A percentile compares a stretch with the other conserved stretches of the same genome.
phyloP scores from a whole-genome alignment of 164 flowering plant species.

The Tetrastigma voinierianum region DNA sequence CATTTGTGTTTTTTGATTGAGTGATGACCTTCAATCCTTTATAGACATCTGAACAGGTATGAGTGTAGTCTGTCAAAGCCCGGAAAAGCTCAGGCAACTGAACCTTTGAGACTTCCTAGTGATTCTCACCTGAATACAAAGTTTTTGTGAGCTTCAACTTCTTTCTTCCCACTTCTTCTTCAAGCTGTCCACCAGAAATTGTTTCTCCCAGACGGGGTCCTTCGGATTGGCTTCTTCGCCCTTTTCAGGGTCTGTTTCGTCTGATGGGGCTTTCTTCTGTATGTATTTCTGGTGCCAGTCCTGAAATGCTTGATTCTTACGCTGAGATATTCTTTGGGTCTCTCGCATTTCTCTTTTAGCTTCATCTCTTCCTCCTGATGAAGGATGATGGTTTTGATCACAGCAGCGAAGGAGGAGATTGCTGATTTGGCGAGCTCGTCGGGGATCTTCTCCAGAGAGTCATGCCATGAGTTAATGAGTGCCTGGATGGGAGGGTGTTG shows the following conservation, averaged over 20 bases:
- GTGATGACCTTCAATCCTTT: constrained; percentile 43
- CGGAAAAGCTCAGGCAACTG: constrained; percentile 84
- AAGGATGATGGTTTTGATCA: constrained; percentile 50
- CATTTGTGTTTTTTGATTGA: constrained; percentile 25
- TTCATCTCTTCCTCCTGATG: constrained; percentile 81
- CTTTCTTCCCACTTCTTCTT: constrained; percentile 77
- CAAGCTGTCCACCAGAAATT: constrained; percentile 56
- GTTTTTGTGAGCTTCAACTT: constrained; percentile 58
- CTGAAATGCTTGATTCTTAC: constrained; percentile 55
- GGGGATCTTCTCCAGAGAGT: constrained; percentile 68
- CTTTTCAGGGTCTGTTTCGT: constrained; percentile 53
- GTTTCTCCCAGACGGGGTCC: constrained; percentile 56
- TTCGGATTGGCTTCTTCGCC: constrained; percentile 38
- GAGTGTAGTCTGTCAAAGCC: constrained; percentile 65
- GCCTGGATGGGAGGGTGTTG: constrained; percentile 62
- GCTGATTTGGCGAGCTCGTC: constrained; percentile 68
- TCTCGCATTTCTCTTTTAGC: constrained; percentile 73
- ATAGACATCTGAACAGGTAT: constrained; percentile 54
- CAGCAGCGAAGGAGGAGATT: constrained; percentile 62
- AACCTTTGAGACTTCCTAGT: constrained; percentile 56
- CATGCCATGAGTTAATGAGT: constrained; percentile 70
- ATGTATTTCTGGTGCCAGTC: constrained; percentile 72
- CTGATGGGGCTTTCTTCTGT: constrained; percentile 38
- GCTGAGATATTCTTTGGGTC: constrained; percentile 47
- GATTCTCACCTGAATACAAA: constrained; percentile 83